Conservation (phyloP, 768 basidiomycete species). For the Exidia glandulosa region DNA sequence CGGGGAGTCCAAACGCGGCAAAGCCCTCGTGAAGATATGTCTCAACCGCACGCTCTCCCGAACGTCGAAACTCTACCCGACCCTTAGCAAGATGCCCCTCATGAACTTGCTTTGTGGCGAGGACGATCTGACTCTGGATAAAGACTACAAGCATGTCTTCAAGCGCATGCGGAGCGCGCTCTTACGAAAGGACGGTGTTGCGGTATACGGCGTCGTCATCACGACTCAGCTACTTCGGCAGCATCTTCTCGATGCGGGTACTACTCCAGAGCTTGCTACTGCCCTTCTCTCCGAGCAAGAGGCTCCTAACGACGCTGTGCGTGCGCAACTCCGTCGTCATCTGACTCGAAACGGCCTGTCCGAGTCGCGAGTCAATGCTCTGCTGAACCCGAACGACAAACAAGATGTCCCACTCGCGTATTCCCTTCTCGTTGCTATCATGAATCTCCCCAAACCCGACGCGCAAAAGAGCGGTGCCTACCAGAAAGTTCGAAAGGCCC, state of each 20-base stretch:
- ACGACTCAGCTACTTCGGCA: conserved; percentile 12
- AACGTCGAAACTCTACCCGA: conserved; percentile 16
- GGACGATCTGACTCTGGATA: conserved; percentile 24
- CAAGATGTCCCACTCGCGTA: conserved; percentile 23
- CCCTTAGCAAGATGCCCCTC: conserved; percentile 12
- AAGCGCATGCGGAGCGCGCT: conserved; percentile 21
- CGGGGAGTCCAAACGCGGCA: conserved; percentile 19
- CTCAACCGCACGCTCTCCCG: conserved; percentile 11
- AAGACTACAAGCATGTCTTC: conserved; percentile 25
- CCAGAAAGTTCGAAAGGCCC: conserved; percentile 10
- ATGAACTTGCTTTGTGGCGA: conserved; percentile 22
- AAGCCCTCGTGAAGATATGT: conserved; percentile 14
- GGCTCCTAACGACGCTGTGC: neutral
- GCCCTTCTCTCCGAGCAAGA: neutral
- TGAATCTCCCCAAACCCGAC: conserved; percentile 12
- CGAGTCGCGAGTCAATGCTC: conserved; percentile 2
- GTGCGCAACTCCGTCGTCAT: neutral
- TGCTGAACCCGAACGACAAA: conserved; percentile 20
- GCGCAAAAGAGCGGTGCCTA: conserved; percentile 8
- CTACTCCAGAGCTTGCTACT: neutral
- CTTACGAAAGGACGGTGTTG: conserved; percentile 15
- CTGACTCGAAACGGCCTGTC: neutral
- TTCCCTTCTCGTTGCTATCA: conserved; percentile 16
- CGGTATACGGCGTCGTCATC: conserved; percentile 14
- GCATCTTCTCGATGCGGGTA: conserved; percentile 12